Percentiles rank a stretch among this genome's conserved stretches.
These are phyloP conservation scores for Pichia sp. DNA, from an alignment of 1,139 yeast species.

Conservation along the genomic window DNA sequence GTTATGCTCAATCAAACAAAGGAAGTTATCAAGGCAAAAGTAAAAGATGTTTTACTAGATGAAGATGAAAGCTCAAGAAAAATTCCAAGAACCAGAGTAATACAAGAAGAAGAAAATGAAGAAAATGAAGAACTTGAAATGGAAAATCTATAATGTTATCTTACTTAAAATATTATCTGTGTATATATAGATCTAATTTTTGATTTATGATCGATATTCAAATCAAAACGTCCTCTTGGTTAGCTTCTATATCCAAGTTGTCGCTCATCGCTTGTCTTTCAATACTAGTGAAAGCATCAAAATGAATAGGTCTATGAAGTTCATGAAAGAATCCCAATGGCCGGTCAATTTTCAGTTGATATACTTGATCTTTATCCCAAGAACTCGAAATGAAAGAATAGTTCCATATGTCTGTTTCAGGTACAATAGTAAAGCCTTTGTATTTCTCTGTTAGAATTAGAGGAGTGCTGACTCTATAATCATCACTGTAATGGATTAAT, in stretches of 20 bases:
- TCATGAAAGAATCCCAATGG: slow-evolving; percentile 84
- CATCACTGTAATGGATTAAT: slow-evolving; percentile 40
- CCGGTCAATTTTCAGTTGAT: slow-evolving; percentile 61
- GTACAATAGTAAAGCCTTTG: slow-evolving; percentile 80
- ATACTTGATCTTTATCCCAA: slow-evolving; percentile 60
- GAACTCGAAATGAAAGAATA: slow-evolving; percentile 83
- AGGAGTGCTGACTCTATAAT: slow-evolving; percentile 59
- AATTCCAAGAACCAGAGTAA: too few species aligned
- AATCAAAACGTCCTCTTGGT: slow-evolving; percentile 46
- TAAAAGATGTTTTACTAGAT: slow-evolving; percentile 40
- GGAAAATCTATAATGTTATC: too few species aligned
- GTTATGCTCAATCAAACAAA: slow-evolving; percentile 53
- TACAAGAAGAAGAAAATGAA: too few species aligned
- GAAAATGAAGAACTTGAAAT: too few species aligned
- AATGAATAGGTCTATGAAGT: slow-evolving; percentile 83
- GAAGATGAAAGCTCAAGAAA: slow-evolving; percentile 15
- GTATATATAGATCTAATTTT: neutral
- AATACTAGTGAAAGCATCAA: slow-evolving; percentile 62
- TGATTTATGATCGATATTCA: too few species aligned
- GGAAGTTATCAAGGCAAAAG: slow-evolving; percentile 49
- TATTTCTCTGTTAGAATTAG: slow-evolving; percentile 68
- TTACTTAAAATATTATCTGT: too few species aligned
- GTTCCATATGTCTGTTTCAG: slow-evolving; percentile 84
- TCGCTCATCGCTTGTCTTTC: slow-evolving; percentile 32
- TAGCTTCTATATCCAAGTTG: slow-evolving; percentile 50